Base-by-base conservation (phyloP, 2,329 filamentous ascomycete species). In the Cladosporium sp. region DNA sequence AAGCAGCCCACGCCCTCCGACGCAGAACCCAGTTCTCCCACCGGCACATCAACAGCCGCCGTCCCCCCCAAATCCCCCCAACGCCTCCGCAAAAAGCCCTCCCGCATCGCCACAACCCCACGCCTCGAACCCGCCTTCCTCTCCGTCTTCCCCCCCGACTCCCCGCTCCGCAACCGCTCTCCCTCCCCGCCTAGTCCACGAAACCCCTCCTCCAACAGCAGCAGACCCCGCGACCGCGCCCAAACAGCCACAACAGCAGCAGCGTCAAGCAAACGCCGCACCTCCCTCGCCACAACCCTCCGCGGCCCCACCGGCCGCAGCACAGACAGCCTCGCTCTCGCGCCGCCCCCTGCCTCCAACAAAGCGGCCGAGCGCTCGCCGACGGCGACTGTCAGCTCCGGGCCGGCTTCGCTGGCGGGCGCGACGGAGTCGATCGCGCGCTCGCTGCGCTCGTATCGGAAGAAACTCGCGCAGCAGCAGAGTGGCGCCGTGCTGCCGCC, bases 381-480 rank as follows among this genome's bases (percentile, higher is more conserved):
- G 2, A 28, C 52, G 3, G 58, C 52, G 37, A 54, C 58, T 14
- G 54, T 56, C 31, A 44, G 50, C 3, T 74, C 40, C 9, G 34
- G 40, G 3, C 74, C 55, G 74, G 75, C 22, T 75, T 72, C 35
- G 34, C 57, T 81, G 9, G 72, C 74, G 9, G 70, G 71, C 56
- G 76, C 77, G 2, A 83, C 79, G 0, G 81, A 84, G 54, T 77
- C 79, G 52, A 68, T 83, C 1, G 79, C 77, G 61, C 75, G 79
- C 35, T 78, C 77, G 6, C 68, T 85, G 3, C 75, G 77, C 43
- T 74, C 77, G 0, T 85, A 83, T 60, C 73, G 81, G 14, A 83
- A 81, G 63, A 80, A 80, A 54, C 71, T 84, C 2, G 49, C 56
- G 13, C 59, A 46, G 13, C 71, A 71, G 5, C 74, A 72, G 28